Base-by-base conservation (phyloP, 305 asterid genomes). In the Plantago coronopus region DNA sequence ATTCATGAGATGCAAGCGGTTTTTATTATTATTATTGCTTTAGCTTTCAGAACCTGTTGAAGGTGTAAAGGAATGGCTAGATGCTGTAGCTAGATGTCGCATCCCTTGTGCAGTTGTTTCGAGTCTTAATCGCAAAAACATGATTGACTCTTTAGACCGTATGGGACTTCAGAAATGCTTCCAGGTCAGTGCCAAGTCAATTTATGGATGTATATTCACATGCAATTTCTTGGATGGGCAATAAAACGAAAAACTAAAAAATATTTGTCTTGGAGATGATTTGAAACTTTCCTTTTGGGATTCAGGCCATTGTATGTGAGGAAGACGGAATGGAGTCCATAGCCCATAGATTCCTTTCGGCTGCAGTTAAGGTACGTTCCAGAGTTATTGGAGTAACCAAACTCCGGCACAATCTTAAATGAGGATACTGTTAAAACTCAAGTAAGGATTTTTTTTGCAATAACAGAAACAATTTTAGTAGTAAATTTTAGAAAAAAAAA, bases 31-130 rank as follows among this genome's bases (percentile, higher is more conserved):
- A 25, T 25, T 25, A 25, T 25, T 67, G 64, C 27, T 51, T 55
- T 67, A 86, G 97, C 80, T 83, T 63, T 86, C 98, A 53, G 74
- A 86, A 76, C 96, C 98, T 17, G 69, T 80, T 25, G 94, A 85
- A 63, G 97, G 98, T 42, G 70, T 93, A 65, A 93, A 77, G 59
- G 97, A 89, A 67, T 93, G 98, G 98, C 76, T 93, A 75, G 98
- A 84, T 75, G 96, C 97, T 53, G 73, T 93, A 40, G 78, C 83
- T 69, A 84, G 95, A 56, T 87, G 91, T 55, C 95, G 86, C 72
- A 83, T 93, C 72, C 96, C 98, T 61, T 93, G 98, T 71, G 96
- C 98, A 46, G 86, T 85, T 76, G 98, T 93, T 69, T 93, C 98
- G 48, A 84, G 89, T 76, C 84, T 93, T 69, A 94, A 83, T 68